Evolutionary conservation across 2,329 filamentous ascomycete species (phyloP), one percentile per base, ranked within the genome.

Genomic region (Microcera coccophila): DNA sequence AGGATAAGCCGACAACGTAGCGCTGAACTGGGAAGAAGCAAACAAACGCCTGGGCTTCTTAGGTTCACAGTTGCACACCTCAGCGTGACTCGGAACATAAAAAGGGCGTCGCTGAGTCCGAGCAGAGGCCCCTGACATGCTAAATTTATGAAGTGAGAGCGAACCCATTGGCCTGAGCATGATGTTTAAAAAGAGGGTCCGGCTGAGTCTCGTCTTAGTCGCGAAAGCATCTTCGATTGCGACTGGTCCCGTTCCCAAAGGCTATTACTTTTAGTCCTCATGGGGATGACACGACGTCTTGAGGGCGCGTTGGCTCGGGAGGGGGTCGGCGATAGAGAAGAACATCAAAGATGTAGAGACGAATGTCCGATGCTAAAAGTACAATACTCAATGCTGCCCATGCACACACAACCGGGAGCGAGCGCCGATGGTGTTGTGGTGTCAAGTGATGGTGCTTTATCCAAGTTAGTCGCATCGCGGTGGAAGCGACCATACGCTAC

Each of bases 261-360:
- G 17, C 33, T 35, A 35, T 20, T 15, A 19, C 17, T 18, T n/a
- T 20, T 35, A 35, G 33, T 16, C 10, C 10, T 19, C 51, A 49
- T 57, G 55, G 55, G 45, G 19, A 36, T 42, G 26, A 45, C 42
- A 42, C 22, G 24, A 36, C 45, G 42, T 39, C 33, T 41, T 44
- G 39, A 34, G 41, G 40, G n/a, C n/a, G n/a, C n/a, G n/a, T n/a
- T n/a, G 34, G 31, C 38, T 39, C 42, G 29, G 44, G 47, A 32
- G 49, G 45, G 46, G 47, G 46, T 41, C 47, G 31, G 19, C 19
- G n/a, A 34, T 35, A 41, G 49, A 48, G 32, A 39, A 48, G 48
- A 39, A 39, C 43, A 42, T 37, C 42, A 46, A 48, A 26, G 22
- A 26, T 26, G 22, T 26, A 7, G 22, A 26, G 22, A 26, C 7